Evolutionary conservation across 345 rosid genomes (phyloP).

Genomic region (Citrus inodora): DNA sequence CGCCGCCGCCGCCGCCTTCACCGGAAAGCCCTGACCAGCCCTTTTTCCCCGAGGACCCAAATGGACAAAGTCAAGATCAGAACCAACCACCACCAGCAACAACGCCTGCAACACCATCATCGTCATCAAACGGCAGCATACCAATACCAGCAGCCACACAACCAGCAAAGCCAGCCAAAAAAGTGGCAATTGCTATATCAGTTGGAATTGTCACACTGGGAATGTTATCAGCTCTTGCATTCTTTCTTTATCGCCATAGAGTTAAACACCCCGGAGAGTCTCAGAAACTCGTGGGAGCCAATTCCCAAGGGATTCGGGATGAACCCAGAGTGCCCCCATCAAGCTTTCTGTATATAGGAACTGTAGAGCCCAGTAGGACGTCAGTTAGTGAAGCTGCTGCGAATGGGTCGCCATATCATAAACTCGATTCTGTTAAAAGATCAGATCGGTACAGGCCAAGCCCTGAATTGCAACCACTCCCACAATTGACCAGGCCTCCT

Average conservation of each 20-base stretch:
- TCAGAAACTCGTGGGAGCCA: slow-evolving; percentile 68
- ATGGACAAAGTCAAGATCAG: slow-evolving; percentile 46
- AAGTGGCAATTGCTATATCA: slow-evolving; percentile 77
- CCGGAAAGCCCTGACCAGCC: slow-evolving; percentile 67
- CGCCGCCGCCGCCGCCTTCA: slow-evolving; percentile 46
- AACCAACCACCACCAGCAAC: slow-evolving; percentile 45
- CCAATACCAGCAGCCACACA: slow-evolving; percentile 69
- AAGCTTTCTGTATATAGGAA: slow-evolving; percentile 80
- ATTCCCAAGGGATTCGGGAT: slow-evolving; percentile 46
- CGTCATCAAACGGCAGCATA: slow-evolving; percentile 50
- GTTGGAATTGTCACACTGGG: slow-evolving; percentile 94
- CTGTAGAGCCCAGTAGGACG: slow-evolving; percentile 63
- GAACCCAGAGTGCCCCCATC: slow-evolving; percentile 61
- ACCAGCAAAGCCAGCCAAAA: slow-evolving; percentile 71
- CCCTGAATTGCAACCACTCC: slow-evolving; percentile 92
- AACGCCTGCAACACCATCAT: background rate
- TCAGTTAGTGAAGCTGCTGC: slow-evolving; percentile 43
- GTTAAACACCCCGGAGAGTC: slow-evolving; percentile 53
- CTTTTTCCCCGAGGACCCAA: slow-evolving; percentile 82
- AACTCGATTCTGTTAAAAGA: slow-evolving; percentile 61
- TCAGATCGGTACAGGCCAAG: slow-evolving; percentile 92
- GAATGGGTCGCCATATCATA: slow-evolving; percentile 67
- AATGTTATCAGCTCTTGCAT: slow-evolving; percentile 85
- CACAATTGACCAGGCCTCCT: slow-evolving; percentile 62
- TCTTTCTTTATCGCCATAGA: slow-evolving; percentile 79